Conservation (phyloP, 2,329 filamentous ascomycete genomes). For the Mycocentrospora acerina region DNA sequence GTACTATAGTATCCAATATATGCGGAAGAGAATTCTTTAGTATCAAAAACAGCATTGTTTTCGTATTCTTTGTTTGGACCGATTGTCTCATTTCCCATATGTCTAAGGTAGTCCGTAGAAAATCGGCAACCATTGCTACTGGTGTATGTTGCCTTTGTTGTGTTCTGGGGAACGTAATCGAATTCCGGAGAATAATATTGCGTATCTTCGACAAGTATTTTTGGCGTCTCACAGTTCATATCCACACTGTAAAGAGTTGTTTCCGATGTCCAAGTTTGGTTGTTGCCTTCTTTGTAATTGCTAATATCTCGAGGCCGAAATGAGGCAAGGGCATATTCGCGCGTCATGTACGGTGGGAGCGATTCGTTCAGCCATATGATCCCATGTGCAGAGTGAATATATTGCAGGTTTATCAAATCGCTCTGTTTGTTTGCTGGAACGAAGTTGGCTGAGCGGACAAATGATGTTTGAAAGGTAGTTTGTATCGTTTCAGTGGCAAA, state of each 20-base stretch:
- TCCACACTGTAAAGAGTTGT: constrained; percentile 40
- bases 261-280: constrained; percentile 22
- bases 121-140: constrained; percentile 25
- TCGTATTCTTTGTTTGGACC: too few species aligned
- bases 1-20: constrained; percentile 49
- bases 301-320: constrained; percentile 38
- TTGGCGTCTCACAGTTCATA: constrained; percentile 30
- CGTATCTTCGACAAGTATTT: background rate
- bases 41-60: too few species aligned
- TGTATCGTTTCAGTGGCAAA: constrained; percentile 45
- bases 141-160: too few species aligned
- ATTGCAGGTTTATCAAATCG: constrained; percentile 33
- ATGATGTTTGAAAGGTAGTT: constrained; percentile 1
- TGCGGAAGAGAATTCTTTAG: constrained; percentile 30
- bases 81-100: constrained; percentile 7
- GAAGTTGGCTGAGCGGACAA: constrained; percentile 24
- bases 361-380: constrained; percentile 51
- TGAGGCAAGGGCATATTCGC: constrained; percentile 47
- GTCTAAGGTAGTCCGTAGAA: constrained; percentile 8
- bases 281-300: background rate
- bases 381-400: constrained; percentile 51
- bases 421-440: constrained; percentile 34
- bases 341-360: constrained; percentile 47
- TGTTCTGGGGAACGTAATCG: too few species aligned
- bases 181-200: background rate